A percentile compares a stretch with the other conserved stretches of the same genome.
Conservation (phyloP, 352 stramenopile genomes). For the Albugo laibachii region DNA sequence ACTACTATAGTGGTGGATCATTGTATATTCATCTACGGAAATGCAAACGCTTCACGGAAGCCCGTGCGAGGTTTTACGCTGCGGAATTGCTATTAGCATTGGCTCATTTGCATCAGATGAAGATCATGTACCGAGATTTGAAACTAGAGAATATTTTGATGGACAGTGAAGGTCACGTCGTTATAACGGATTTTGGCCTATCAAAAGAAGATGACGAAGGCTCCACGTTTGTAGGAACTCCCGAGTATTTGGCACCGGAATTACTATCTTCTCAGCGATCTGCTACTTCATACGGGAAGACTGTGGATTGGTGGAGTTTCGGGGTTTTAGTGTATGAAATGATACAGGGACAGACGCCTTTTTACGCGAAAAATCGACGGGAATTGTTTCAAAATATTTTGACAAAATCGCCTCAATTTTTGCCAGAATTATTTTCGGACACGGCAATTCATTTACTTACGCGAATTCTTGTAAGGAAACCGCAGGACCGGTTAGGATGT, state of each 20-base stretch:
- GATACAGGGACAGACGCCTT: slow-evolving; percentile 42
- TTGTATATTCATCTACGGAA: slow-evolving; percentile 37
- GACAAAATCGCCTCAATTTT: slow-evolving; percentile 40
- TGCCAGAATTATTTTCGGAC: slow-evolving; percentile 22
- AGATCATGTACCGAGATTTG: slow-evolving; percentile 57
- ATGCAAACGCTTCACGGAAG: slow-evolving; percentile 43
- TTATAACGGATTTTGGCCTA: slow-evolving; percentile 48
- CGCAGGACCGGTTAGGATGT: slow-evolving; percentile 35
- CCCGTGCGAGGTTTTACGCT: slow-evolving; percentile 42
- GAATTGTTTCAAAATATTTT: slow-evolving; percentile 80
- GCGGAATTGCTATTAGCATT: slow-evolving; percentile 48
- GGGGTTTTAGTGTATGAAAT: slow-evolving; percentile 71
- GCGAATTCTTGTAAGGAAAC: slow-evolving; percentile 55
- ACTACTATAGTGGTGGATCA: slow-evolving; percentile 55
- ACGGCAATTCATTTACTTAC: slow-evolving; percentile 47
- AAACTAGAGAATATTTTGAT: slow-evolving; percentile 66
- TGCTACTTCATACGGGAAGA: slow-evolving; percentile 30
- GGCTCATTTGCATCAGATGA: slow-evolving; percentile 27
- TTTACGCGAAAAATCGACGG: slow-evolving; percentile 54
- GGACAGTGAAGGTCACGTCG: slow-evolving; percentile 42
- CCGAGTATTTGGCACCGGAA: slow-evolving; percentile 52
- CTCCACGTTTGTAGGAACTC: slow-evolving; percentile 42
- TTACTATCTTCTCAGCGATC: slow-evolving; percentile 51
- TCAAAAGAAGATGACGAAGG: slow-evolving; percentile 55
- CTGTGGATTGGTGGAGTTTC: slow-evolving; percentile 74